Conservation (phyloP, 2,329 filamentous ascomycete species). For the Laburnicola sp. region DNA sequence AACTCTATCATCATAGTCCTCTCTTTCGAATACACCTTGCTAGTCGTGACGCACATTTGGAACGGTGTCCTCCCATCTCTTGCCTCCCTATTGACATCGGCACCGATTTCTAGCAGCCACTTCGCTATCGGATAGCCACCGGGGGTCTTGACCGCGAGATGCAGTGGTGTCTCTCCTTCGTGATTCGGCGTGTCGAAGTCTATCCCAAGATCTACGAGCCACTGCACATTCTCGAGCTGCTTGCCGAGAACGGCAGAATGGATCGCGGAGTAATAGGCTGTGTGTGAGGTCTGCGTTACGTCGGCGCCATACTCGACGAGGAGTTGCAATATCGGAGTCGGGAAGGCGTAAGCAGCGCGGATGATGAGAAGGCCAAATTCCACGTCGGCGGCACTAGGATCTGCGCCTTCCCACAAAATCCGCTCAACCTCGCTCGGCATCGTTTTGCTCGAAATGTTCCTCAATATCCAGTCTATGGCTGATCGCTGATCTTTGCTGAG, state of each 20-base stretch:
- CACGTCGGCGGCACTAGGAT: slow-evolving; percentile 33
- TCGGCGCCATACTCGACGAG: slow-evolving; percentile 39
- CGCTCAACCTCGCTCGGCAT: slow-evolving; percentile 31
- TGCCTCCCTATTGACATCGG: slow-evolving; percentile 35
- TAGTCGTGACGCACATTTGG: slow-evolving; percentile 24
- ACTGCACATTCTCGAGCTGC: slow-evolving; percentile 31
- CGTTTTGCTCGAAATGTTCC: slow-evolving; percentile 29
- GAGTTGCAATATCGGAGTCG: slow-evolving; percentile 25
- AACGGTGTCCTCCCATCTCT: slow-evolving; percentile 29
- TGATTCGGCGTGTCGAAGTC: slow-evolving; percentile 32
- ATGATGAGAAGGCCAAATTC: slow-evolving; percentile 37
- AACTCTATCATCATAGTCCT: slow-evolving; percentile 35
- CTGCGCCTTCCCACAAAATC: slow-evolving; percentile 37
- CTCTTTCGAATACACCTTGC: slow-evolving; percentile 28
- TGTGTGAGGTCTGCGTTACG: slow-evolving; percentile 22
- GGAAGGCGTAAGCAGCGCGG: slow-evolving; percentile 33
- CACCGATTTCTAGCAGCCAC: slow-evolving; percentile 35
- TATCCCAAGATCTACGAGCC: slow-evolving; percentile 30
- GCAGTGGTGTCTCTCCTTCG: slow-evolving; percentile 36
- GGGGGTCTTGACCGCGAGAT: slow-evolving; percentile 34
- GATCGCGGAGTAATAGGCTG: slow-evolving; percentile 28
- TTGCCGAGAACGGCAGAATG: slow-evolving; percentile 35
- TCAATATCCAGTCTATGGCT: slow-evolving; percentile 34
- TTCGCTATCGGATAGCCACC: slow-evolving; percentile 32
- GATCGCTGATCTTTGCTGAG: slow-evolving; percentile 28